Conservation (phyloP, 306 rosid species). For the Citrullus colocynthis region DNA sequence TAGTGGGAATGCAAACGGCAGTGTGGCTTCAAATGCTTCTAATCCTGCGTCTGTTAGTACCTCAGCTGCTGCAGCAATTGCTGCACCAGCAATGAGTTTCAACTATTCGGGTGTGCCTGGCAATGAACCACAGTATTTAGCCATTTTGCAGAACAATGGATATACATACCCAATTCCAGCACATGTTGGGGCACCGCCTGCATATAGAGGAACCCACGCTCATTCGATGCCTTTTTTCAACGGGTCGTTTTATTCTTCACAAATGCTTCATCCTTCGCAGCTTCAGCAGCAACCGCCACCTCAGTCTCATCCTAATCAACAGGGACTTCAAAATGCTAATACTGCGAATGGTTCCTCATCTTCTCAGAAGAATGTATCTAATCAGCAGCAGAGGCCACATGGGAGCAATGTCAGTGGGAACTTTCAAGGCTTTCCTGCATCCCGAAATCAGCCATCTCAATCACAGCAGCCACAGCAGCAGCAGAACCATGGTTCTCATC, state of each 20-base stretch:
- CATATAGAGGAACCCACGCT: constrained; percentile 68
- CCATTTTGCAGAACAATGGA: constrained; percentile 77
- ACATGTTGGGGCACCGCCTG: constrained; percentile 76
- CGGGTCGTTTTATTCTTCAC: constrained; percentile 79
- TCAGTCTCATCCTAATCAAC: constrained; percentile 61
- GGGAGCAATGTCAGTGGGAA: constrained; percentile 30
- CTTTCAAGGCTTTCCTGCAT: constrained; percentile 68
- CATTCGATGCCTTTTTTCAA: constrained; percentile 72
- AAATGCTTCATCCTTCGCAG: constrained; percentile 81
- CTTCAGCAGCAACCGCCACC: constrained; percentile 47
- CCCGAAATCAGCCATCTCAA: constrained; percentile 47
- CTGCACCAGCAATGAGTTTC: constrained; percentile 73
- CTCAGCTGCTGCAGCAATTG: constrained; percentile 27
- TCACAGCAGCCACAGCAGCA: constrained; percentile 33
- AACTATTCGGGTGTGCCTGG: constrained; percentile 68
- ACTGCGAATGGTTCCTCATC: constrained; percentile 62
- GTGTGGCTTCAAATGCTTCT: constrained; percentile 27
- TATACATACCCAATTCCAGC: constrained; percentile 79
- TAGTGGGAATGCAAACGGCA: constrained; percentile 21
- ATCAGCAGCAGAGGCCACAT: constrained; percentile 63
- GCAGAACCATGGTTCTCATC: constrained; percentile 41
- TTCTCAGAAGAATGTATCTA: constrained; percentile 80
- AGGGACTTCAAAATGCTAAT: constrained; percentile 53
- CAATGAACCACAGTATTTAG: constrained; percentile 77
- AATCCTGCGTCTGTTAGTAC: constrained; percentile 26